Evolutionary conservation across 23 red algal genomes (phyloP), one percentile per base, ranked within the genome.

Genomic region (Gracilaria gracilis): DNA sequence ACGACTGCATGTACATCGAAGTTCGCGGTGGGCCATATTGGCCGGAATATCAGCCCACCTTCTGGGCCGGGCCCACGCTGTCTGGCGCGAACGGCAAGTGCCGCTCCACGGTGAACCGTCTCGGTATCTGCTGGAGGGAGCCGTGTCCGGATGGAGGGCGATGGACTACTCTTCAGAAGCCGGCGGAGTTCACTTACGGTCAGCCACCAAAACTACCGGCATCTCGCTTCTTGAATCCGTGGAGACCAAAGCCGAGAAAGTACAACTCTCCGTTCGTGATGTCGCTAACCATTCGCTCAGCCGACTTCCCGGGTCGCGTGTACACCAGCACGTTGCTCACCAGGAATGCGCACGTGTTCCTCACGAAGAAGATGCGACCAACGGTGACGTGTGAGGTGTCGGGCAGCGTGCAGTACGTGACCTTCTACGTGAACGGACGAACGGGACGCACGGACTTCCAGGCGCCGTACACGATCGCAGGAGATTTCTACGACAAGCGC

Each of bases 1-100:
- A 86, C 75, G 90, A 85, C 40, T 93, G 90, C 70, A 85, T 79
- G 80, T 93, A 85, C 54, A 77, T 93, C 46, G 21, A 84, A 21
- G 71, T 93, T 12, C 48, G 53, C 12, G 90, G 90, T 5, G 90
- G 90, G 4, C 67, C 84, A 15, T 82, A 59, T 40, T 82, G 53
- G 58, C 39, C 70, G 6, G 71, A 55, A 23, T 88, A 58, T 24
- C 73, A 80, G 37, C 90, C 90, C 29, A 76, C 57, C 4, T 93
- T 93, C 71, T 65, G 59, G 39, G 62, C 73, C 40, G 87, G 75
- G 12, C 40, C 84, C 20, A 58, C 79, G 54, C 53, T 59, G 53
- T 67, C 73, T n/a, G 87, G 87, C 8, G 28, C 20, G 15, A 44
- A 66, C 19, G 67, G 71, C 23, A 78, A 44, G 71, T 91, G 87